Evolutionary conservation across 164 flowering plant genomes (phyloP).

Genomic region (Nelumbo lutea): DNA sequence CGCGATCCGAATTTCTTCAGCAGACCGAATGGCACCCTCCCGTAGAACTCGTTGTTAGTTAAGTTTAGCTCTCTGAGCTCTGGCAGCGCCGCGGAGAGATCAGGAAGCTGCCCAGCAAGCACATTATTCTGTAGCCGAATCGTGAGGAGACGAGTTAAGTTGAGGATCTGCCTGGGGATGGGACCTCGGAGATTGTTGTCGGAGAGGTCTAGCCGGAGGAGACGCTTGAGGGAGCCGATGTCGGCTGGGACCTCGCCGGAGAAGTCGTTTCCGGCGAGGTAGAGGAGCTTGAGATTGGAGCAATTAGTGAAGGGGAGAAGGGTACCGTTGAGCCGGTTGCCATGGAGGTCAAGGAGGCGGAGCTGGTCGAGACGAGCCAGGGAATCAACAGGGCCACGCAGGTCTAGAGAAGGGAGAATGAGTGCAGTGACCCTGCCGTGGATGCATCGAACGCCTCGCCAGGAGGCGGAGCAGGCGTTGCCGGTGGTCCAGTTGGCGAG

Average conservation of each 20-base stretch:
- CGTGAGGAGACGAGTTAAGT: slow-evolving; percentile 48
- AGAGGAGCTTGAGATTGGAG: slow-evolving; percentile 63
- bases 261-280: slow-evolving; percentile 75
- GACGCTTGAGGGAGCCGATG: slow-evolving; percentile 41
- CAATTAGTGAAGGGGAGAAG: slow-evolving; percentile 45
- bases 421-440: slow-evolving; percentile 50
- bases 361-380: slow-evolving; percentile 65
- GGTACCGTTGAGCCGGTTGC: slow-evolving; percentile 79
- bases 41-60: slow-evolving; percentile 67
- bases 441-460: slow-evolving; percentile 63
- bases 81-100: slow-evolving; percentile 24
- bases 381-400: slow-evolving; percentile 66
- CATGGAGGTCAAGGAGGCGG: slow-evolving; percentile 68
- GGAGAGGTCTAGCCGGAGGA: slow-evolving; percentile 70
- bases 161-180: slow-evolving; percentile 36
- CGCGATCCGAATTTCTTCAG: slow-evolving; percentile 33
- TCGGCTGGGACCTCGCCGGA: slow-evolving; percentile 67
- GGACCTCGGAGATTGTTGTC: slow-evolving; percentile 72
- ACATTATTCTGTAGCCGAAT: slow-evolving; percentile 68
- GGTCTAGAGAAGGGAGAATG: slow-evolving; percentile 55
- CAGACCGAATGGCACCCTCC: slow-evolving; percentile 45
- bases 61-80: slow-evolving; percentile 48
- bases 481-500: slow-evolving; percentile 64
- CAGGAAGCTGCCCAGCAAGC: slow-evolving; percentile 56
- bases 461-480: slow-evolving; percentile 53